Base-by-base conservation (phyloP, 331 rosid genomes). In the Pyrus hybrid region DNA sequence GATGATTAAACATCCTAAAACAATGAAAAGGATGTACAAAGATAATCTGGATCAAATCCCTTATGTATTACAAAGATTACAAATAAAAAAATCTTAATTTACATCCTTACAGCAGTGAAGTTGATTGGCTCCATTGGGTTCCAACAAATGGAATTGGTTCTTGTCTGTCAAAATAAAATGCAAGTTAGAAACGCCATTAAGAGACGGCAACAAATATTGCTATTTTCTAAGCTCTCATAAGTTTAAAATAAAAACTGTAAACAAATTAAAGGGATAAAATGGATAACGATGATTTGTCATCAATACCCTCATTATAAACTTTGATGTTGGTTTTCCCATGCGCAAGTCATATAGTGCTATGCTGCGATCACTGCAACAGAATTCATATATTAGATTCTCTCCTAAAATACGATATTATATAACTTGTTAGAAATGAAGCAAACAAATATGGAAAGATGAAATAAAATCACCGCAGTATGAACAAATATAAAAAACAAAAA, bases 61-160 rank as follows among this genome's bases (percentile, higher is more conserved):
- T 56, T 18, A n/a, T 13, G 69, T 21, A 58, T 53, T 30, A 63
- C 28, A 60, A 68, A 68, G 21, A 66, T 64, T 3, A 8, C 7
- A 29, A 18, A 32, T 32, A 8, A 20, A 64, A 6, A 68, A 5
- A 18, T 21, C 70, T 58, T 37, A 74, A 72, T 72, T 43, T 25
- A 56, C 57, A 62, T 60, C 81, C 99, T 95, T 89, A 95, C 99
- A 75, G 91, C 89, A 61, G 97, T 90, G 82, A 95, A 95, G 84
- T 95, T 95, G 71, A 95, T 75, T 67, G 99, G 99, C 76, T 95
- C 99, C 97, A 88, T 95, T 35, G 97, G 99, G 66, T 95, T 95
- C 99, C 99, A 95, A 76, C 86, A 80, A 81, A 95, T 79, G 53
- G 99, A 89, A 83, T 95, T 95, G 43, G 87, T 85, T 85, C 85